Base-by-base conservation (phyloP, 179 eudicot species). In the Beta macrorhiza region DNA sequence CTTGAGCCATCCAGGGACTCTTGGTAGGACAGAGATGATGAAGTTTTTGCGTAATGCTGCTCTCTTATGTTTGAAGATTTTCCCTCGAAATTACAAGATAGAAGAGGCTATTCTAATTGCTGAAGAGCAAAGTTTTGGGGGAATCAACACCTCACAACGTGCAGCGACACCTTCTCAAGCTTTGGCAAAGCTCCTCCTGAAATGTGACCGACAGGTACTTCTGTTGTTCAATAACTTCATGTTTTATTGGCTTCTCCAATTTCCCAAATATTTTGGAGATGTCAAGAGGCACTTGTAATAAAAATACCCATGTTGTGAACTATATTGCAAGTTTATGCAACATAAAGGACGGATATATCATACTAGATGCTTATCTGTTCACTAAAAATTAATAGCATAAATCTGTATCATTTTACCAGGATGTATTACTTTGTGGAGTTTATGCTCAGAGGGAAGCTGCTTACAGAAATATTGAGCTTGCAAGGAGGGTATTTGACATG, bases 401-500 rank as follows among this genome's bases (percentile, higher is more conserved):
- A 56, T 74, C 42, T 72, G 51, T 76, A 37, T 67, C 25, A 81
- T 56, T 67, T 83, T 77, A 45, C 77, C 74, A 96, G 99, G 98
- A 97, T 90, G 87, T 93, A 77, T 81, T 94, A 52, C 83, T 97
- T 55, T 97, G 98, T 84, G 99, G 98, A 79, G 92, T 95, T 78
- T 97, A 97, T 91, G 99, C 99, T 15, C 89, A 83, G 76, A 90
- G 99, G 84, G 99, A 94, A 86, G 98, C 97, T 80, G 90, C 90
- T 57, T 94, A 81, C 82, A 91, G 94, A 80, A 94, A 97, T 89
- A 89, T 93, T 77, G 94, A 90, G 59, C 93, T 83, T 80, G 93
- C 97, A 56, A 93, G 99, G 79, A 97, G 90, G 86, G 93, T 92
- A 72, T 97, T 97, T 82, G 99, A 95, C 91, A 93, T 97, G 99